Evolutionary conservation across 306 rosid genomes (phyloP).

Genomic region (Quercus gilva): DNA sequence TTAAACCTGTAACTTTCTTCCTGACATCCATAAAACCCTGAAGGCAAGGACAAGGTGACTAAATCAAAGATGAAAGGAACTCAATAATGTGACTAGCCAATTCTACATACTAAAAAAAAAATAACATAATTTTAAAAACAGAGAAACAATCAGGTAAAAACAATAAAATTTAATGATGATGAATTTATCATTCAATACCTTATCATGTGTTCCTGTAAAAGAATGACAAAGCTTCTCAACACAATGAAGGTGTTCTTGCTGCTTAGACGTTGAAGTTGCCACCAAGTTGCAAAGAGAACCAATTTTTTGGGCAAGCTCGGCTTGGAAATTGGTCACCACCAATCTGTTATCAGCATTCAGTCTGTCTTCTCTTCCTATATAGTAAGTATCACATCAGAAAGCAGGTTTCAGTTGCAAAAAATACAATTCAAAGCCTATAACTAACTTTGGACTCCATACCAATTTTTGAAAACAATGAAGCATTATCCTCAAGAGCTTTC

Average conservation of each 20-base stretch:
- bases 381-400: not conserved
- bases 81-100: not conserved
- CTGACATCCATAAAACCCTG: slow-evolving; percentile 67
- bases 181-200: slow-evolving; percentile 37
- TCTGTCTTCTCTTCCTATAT: slow-evolving; percentile 82
- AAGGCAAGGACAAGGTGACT: not conserved
- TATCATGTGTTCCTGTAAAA: slow-evolving; percentile 61
- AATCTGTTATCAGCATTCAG: slow-evolving; percentile 64
- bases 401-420: not conserved
- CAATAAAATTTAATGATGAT: not conserved
- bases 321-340: slow-evolving; percentile 69
- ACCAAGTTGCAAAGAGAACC: slow-evolving; percentile 76
- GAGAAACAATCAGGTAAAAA: not conserved
- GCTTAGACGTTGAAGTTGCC: slow-evolving; percentile 56
- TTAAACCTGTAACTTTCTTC: slow-evolving; percentile 57
- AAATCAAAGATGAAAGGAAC: not conserved
- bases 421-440: not conserved
- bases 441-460: slow-evolving; percentile 38
- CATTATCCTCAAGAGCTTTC: slow-evolving; percentile 76
- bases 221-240: slow-evolving; percentile 68
- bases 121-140: not conserved
- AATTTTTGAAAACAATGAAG: slow-evolving; percentile 70
- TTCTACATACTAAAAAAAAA: not conserved
- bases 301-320: slow-evolving; percentile 64
- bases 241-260: slow-evolving; percentile 72